Evolutionary conservation across 352 stramenopile genomes (phyloP), one percentile per base, ranked within the genome.

Genomic region (Globisporangium perplexum): DNA sequence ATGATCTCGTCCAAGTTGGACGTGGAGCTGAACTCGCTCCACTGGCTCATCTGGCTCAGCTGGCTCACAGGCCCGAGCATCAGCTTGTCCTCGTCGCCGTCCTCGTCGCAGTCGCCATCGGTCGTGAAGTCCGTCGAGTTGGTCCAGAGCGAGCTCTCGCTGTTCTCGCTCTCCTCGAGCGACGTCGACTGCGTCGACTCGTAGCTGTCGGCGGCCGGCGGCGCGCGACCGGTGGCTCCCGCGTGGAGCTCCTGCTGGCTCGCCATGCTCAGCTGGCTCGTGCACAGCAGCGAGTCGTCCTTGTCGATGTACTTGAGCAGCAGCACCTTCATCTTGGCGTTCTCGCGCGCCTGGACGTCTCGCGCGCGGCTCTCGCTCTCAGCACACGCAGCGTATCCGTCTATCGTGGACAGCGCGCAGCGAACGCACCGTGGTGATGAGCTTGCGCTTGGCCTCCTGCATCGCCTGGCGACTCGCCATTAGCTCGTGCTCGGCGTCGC

Each of bases 271-370:
- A 93, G 56, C 62, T 93, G 83, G 42, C 80, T 90, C 48, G 77
- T 78, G 58, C 75, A 80, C 47, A 90, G 50, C 28, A 94, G 63
- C 54, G 80, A 88, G 53, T 92, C 76, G 57, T 92, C 83, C 50
- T 86, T 87, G 22, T 94, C 77, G 45, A 94, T 89, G 68, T 94
- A 92, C 48, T 86, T 88, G 76, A 90, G 83, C 24, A 94, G 66
- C 52, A 92, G 46, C 55, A 92, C 82, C 56, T 88, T 90, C 74
- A 92, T 90, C 65, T 90, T 90, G 50, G 83, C 83, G 56, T 92
- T 92, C 57, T 94, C 83, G 22, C 81, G 68, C 20, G 83, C 83
- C 77, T 90, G 47, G 3, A 35, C 6, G 7, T 5, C 6, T n/a
- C 10, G 3, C 28, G 23, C 26, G 26, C 26, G 14, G n/a, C n/a